Evolutionary conservation across 176 grass and related monocot genomes (phyloP), one percentile per base, ranked within the genome.

Genomic region (Eleusine indica): DNA sequence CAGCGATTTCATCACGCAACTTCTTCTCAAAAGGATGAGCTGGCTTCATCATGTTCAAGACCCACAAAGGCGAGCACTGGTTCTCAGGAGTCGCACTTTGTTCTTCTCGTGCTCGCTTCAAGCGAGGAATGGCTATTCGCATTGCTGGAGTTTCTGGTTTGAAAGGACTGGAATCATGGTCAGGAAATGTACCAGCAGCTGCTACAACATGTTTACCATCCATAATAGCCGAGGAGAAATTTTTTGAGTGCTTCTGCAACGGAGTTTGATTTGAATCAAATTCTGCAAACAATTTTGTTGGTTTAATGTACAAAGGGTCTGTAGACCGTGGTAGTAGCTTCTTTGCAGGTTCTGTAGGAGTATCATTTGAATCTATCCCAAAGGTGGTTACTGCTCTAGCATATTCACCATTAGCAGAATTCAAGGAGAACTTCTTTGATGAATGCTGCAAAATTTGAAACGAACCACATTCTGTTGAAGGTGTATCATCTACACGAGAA

Each of bases 121-220:
- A 79, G 77, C 16, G 68, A 76, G 93, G 89, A 87, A 88, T 83
- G 32, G 64, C 72, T 70, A 83, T 82, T 66, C 66, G 82, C 61
- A 43, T 83, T 41, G 89, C 82, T 80, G 96, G 96, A 14, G 91
- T 98, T 90, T 98, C 91, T 78, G 96, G 89, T 68, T 89, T 87
- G 28, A 85, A 65, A 82, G 75, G 64, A 83, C 89, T 86, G 60
- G 72, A 88, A 76, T 93, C 85, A 76, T 85, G 49, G 74, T 91
- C 92, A 9, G 68, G 16, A 68, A 90, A 86, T 49, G 73, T 42
- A 22, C 11, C 32, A 68, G 60, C 74, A 83, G 67, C 41, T 82
- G 74, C 58, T 86, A 47, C 73, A 77, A 39, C 48, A 47, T 21
- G 17, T 77, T 78, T 86, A 25, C 25, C 30, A n/a, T 82, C 73